Evolutionary conservation across 345 rosid genomes (phyloP), one percentile per base, ranked within the genome.

Genomic region (Hevea brasiliensis): DNA sequence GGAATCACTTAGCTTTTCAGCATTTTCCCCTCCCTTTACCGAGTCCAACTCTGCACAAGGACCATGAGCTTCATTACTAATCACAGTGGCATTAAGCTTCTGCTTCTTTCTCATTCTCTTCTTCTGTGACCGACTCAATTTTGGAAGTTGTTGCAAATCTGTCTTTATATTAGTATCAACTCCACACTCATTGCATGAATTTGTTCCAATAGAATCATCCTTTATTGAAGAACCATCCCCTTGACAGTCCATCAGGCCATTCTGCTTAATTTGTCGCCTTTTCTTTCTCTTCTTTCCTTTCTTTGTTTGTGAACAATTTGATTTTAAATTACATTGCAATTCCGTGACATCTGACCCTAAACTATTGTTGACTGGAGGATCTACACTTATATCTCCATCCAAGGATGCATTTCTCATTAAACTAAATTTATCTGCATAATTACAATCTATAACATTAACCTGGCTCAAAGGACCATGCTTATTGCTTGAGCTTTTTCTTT

Each of bases 1-100:
- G 67, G 65, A 71, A 77, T 50, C 64, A 67, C n/a, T 35, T 59
- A 56, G 47, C 14, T 55, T 55, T 57, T 60, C 65, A 45, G 65
- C 48, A 55, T 70, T 56, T 40, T 57, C 32, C 53, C 57, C 73
- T 3, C 13, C 11, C 18, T 40, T 56, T 29, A 41, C n/a, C 32
- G 58, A 58, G 55, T 63, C 14, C 4, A 56, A 4, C 42, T 63
- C 68, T 7, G 21, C 72, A 65, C 8, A 24, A 53, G 53, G 20
- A 60, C 27, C 50, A n/a, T 53, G 40, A 72, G 23, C 57, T 48
- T 61, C 29, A 55, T 47, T 63, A 73, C 6, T 23, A n/a, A 14
- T 56, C n/a, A 7, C 47, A 65, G 48, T 41, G 60, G 66, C 61
- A 59, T 15, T 50, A 10, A 1, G 47, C 76, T 32, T 32, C 37